phyloP scores from a whole-genome alignment of 768 basidiomycete genomes.

The Dioszegia aurantiaca region DNA sequence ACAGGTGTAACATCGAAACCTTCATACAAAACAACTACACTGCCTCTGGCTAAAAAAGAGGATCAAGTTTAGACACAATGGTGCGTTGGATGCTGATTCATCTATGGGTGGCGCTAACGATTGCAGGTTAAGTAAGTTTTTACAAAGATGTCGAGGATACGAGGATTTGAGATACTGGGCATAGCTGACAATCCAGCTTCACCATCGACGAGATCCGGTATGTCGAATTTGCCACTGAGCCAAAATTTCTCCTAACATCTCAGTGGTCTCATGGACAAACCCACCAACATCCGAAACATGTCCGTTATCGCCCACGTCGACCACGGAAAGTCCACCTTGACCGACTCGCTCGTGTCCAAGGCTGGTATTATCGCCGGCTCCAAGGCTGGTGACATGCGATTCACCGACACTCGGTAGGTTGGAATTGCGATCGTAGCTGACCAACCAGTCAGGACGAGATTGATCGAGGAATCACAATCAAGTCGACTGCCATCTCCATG shows the following conservation, averaged over 20 bases:
- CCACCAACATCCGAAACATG: slow-evolving; percentile 55
- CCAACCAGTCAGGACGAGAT: slow-evolving; percentile 78
- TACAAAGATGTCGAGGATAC: slow-evolving; percentile 1
- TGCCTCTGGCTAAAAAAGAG: slow-evolving; percentile 25
- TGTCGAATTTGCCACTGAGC: neutral
- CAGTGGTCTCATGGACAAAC: slow-evolving; percentile 28
- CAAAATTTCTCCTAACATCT: neutral
- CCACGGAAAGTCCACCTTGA: slow-evolving; percentile 99
- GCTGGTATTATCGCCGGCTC: slow-evolving; percentile 95
- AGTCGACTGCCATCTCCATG: slow-evolving; percentile 99
- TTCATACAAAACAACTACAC: neutral
- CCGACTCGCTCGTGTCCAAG: slow-evolving; percentile 97
- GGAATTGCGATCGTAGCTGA: neutral
- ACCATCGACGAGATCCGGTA: slow-evolving; percentile 53
- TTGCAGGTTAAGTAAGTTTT: slow-evolving; percentile 34
- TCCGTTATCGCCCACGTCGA: slow-evolving; percentile 70
- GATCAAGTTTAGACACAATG: slow-evolving; percentile 40
- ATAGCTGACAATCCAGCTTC: slow-evolving; percentile 37
- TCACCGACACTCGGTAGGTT: slow-evolving; percentile 78
- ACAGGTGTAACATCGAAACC: neutral
- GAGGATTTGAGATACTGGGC: neutral
- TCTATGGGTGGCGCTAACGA: slow-evolving; percentile 27
- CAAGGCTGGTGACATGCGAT: slow-evolving; percentile 94
- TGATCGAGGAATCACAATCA: slow-evolving; percentile 99
- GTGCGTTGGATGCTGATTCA: slow-evolving; percentile 22